A percentile compares a stretch with the other conserved stretches of the same genome.
phyloP scores from a whole-genome alignment of 257 asterid species.

The Coffea canephora region DNA sequence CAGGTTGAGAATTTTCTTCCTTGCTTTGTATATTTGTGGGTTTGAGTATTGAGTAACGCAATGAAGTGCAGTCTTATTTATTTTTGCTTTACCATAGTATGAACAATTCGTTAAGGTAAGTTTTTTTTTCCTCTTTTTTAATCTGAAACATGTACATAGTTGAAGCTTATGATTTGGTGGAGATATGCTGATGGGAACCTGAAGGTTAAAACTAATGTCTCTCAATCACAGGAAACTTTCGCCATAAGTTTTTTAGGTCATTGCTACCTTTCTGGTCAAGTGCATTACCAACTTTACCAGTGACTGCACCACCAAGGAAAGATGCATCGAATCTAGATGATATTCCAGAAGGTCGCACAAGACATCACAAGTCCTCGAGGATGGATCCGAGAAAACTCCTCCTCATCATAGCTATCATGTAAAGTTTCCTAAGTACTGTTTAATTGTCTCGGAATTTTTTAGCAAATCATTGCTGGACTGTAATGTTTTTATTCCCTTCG shows the following conservation, averaged over 20 bases:
- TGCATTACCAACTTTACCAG: conserved; percentile 83
- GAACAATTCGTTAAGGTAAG: neutral
- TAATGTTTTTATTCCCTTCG: neutral
- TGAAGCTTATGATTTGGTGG: neutral
- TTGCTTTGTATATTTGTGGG: neutral
- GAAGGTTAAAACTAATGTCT: conserved; percentile 21
- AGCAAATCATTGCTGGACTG: neutral
- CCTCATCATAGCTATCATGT: conserved; percentile 79
- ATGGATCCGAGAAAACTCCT: conserved; percentile 96
- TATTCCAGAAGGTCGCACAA: conserved; percentile 62
- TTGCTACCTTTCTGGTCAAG: conserved; percentile 96
- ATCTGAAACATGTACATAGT: neutral
- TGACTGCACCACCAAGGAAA: conserved; percentile 84
- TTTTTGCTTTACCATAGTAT: neutral
- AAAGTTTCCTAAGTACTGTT: conserved; percentile 17
- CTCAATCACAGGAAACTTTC: conserved; percentile 58
- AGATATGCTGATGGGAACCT: neutral
- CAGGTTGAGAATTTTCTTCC: neutral
- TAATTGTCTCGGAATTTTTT: neutral
- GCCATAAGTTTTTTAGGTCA: conserved; percentile 74
- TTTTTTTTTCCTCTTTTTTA: neutral
- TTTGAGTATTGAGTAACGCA: neutral
- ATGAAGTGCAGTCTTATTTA: neutral
- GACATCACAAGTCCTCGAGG: conserved; percentile 72
- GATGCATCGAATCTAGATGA: conserved; percentile 65